Conservation (phyloP, 2,329 filamentous ascomycete genomes). For the Pezicula carpinea region DNA sequence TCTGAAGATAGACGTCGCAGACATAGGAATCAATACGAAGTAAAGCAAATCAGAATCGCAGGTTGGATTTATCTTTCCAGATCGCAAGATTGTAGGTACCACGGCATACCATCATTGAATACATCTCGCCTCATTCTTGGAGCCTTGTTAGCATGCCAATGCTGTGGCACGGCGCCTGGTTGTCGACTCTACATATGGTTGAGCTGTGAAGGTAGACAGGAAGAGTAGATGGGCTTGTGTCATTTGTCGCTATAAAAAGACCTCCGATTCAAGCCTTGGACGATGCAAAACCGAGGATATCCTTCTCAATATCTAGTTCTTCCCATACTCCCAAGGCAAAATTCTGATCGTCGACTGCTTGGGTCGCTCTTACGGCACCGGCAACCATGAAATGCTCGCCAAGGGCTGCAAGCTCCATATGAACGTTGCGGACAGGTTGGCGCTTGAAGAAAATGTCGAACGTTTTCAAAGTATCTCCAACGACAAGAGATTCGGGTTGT, state of each 20-base stretch:
- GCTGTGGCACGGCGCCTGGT: too few relatives aligned
- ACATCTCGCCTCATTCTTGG: too few relatives aligned
- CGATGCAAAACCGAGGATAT: conserved; percentile 20
- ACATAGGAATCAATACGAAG: too few relatives aligned
- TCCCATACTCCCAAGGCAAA: conserved; percentile 7
- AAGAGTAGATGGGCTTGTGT: neutral
- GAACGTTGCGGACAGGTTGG: conserved; percentile 20
- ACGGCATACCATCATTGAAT: too few relatives aligned
- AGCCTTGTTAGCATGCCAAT: too few relatives aligned
- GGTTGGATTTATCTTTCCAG: too few relatives aligned
- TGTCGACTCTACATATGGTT: too few relatives aligned
- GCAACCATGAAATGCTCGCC: conserved; percentile 27
- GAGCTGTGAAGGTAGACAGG: too few relatives aligned
- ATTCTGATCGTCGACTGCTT: conserved; percentile 1
- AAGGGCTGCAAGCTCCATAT: conserved; percentile 23
- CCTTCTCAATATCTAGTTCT: conserved; percentile 18
- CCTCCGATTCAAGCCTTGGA: neutral
- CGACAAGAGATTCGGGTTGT: conserved; percentile 13
- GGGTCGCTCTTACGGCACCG: conserved; percentile 14
- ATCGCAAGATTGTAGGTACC: too few relatives aligned
- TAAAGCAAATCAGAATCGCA: too few relatives aligned
- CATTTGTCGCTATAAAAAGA: conserved; percentile 1
- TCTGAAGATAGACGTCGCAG: too few relatives aligned
- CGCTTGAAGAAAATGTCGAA: conserved; percentile 23
- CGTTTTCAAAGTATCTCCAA: conserved; percentile 14